These are phyloP conservation scores for Tolypocladium sp. DNA, from an alignment of 2,329 filamentous ascomycete genomes.

Conservation along the genomic window DNA sequence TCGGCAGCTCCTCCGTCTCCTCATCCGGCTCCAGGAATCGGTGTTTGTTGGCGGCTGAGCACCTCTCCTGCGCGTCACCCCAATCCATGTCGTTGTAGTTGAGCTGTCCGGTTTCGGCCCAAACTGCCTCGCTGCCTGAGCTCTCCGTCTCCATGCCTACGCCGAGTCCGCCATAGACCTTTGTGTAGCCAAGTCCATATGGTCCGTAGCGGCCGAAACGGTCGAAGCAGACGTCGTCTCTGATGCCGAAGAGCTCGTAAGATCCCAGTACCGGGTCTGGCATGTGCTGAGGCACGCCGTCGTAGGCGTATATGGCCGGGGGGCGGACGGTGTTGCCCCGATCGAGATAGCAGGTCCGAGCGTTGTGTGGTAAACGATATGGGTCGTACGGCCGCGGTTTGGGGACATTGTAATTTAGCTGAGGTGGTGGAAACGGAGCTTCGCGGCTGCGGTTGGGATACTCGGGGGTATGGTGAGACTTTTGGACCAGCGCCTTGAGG, in stretches of 20 bases:
- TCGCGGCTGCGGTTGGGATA: constrained; percentile 47
- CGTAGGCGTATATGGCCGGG: constrained; percentile 59
- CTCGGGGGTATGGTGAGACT: constrained; percentile 58
- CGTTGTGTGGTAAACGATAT: constrained; percentile 51
- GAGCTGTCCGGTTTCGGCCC: constrained; percentile 44
- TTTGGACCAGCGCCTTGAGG: constrained; percentile 58
- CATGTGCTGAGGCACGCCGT: constrained; percentile 65
- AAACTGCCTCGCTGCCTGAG: constrained; percentile 54
- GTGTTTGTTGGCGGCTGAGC: constrained; percentile 50
- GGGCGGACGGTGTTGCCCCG: constrained; percentile 43
- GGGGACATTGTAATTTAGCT: constrained; percentile 27
- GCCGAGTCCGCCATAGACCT: constrained; percentile 59
- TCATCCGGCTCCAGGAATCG: constrained; percentile 41
- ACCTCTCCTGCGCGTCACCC: constrained; percentile 43
- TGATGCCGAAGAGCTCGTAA: constrained; percentile 62
- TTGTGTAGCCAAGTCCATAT: constrained; percentile 77
- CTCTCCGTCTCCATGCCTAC: constrained; percentile 65
- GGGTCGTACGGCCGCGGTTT: constrained; percentile 52
- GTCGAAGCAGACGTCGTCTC: constrained; percentile 78
- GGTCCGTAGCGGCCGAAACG: constrained; percentile 76
- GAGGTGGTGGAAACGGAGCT: constrained; percentile 23
- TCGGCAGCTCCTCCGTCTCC: constrained; percentile 24
- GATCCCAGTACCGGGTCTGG: constrained; percentile 72
- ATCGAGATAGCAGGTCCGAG: constrained; percentile 57
- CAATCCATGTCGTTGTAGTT: constrained; percentile 48